phyloP scores from a whole-genome alignment of 2,329 filamentous ascomycete species.

The Madurella mycetomatis region DNA sequence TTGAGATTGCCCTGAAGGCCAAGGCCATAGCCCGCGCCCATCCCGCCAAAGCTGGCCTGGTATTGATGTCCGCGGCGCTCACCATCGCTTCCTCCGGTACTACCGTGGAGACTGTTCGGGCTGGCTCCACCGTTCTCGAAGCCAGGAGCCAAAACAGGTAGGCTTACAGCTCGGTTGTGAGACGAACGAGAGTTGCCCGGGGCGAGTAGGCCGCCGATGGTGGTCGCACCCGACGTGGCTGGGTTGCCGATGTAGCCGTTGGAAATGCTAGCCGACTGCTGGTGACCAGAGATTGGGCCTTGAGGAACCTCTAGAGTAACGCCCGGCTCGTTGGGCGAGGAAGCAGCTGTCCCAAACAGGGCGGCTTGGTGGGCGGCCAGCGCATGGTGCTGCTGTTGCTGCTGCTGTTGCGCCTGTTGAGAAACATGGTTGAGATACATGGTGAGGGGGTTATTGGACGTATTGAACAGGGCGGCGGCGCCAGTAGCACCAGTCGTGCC shows the following conservation, averaged over 20 bases:
- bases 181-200: constrained; percentile 55
- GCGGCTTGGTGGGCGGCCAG: constrained; percentile 73
- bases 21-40: constrained; percentile 56
- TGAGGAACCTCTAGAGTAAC: constrained; percentile 57
- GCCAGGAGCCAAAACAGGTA: constrained; percentile 66
- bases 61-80: constrained; percentile 63
- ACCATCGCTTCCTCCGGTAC: constrained; percentile 41
- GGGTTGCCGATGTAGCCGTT: constrained; percentile 57
- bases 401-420: constrained; percentile 67
- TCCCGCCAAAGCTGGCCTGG: constrained; percentile 58
- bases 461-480: constrained; percentile 72
- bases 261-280: constrained; percentile 61
- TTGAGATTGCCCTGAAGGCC: constrained; percentile 61
- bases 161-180: constrained; percentile 79
- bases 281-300: constrained; percentile 57
- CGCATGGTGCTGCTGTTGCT: constrained; percentile 67
- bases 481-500: constrained; percentile 52
- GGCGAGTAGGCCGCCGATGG: constrained; percentile 71
- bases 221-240: constrained; percentile 56
- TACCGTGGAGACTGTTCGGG: constrained; percentile 45
- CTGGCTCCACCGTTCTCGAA: constrained; percentile 57
- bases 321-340: constrained; percentile 47
- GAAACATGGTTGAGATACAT: constrained; percentile 87
- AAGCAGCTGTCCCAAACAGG: constrained; percentile 69
- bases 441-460: constrained; percentile 81